Conservation (phyloP, 352 stramenopile species). For the Phytopythium sindhum region DNA sequence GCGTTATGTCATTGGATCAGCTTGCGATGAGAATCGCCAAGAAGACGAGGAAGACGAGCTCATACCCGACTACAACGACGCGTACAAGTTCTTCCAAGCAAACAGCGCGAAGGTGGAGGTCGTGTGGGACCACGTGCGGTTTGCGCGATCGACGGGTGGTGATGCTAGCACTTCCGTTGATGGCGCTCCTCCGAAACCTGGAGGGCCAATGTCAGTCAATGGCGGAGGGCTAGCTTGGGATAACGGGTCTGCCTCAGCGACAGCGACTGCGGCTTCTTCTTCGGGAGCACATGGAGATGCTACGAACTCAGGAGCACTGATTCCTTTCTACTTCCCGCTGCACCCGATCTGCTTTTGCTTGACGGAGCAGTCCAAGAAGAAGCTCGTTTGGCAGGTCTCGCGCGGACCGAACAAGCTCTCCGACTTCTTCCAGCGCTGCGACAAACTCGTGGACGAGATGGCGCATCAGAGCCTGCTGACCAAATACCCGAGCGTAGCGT, state of each 20-base stretch:
- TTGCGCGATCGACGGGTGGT: neutral
- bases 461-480: conserved; percentile 52
- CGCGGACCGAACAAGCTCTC: conserved; percentile 57
- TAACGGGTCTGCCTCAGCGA: neutral
- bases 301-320: conserved; percentile 15
- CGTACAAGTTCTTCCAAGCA: conserved; percentile 63
- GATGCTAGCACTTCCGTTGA: neutral
- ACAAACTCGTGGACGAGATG: conserved; percentile 77
- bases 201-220: neutral
- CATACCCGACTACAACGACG: conserved; percentile 34
- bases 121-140: conserved; percentile 47
- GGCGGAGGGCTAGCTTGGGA: neutral
- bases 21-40: neutral
- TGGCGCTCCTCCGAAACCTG: neutral
- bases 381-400: conserved; percentile 62
- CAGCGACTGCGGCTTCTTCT: neutral
- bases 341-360: conserved; percentile 76
- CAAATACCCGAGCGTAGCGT: conserved; percentile 26
- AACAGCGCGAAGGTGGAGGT: conserved; percentile 67
- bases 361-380: conserved; percentile 69
- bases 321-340: conserved; percentile 70
- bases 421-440: conserved; percentile 60
- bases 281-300: neutral
- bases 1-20: neutral
- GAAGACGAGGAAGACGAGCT: neutral